Conservation (phyloP, 257 asterid species). For the Ocimum tenuiflorum region DNA sequence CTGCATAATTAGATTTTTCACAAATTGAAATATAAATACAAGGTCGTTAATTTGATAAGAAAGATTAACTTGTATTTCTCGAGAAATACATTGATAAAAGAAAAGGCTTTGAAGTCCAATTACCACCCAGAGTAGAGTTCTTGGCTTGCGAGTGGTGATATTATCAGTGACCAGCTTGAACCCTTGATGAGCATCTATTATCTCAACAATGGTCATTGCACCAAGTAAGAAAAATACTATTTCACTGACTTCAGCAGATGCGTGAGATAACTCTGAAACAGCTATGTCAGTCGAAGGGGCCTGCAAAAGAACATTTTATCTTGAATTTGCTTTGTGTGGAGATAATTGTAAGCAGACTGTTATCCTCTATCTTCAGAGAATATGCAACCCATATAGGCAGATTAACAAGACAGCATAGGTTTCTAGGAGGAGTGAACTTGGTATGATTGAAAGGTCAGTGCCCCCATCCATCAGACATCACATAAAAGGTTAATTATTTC, state of each 20-base stretch:
- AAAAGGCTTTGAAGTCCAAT: constrained; percentile 24
- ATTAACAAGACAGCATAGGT: neutral
- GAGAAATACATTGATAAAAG: neutral
- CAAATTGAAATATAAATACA: neutral
- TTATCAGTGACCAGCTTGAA: constrained; percentile 90
- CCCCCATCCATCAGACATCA: constrained; percentile 3
- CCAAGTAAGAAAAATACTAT: constrained; percentile 92
- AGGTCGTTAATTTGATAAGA: neutral
- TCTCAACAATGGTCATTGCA: constrained; percentile 98
- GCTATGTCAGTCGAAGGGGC: constrained; percentile 93
- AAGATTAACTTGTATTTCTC: neutral
- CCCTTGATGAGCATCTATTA: constrained; percentile 97
- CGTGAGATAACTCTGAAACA: constrained; percentile 86
- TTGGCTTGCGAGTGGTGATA: constrained; percentile 91
- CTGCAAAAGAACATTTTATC: constrained; percentile 37
- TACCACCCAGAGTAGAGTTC: constrained; percentile 98
- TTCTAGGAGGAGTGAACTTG: neutral
- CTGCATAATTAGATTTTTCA: neutral
- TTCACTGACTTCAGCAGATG: constrained; percentile 95
- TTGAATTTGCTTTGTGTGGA: constrained; percentile 14
- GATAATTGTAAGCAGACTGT: neutral
- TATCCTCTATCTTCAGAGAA: neutral
- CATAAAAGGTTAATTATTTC: neutral
- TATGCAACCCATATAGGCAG: neutral
- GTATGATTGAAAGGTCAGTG: neutral